Conservation (phyloP, 306 rosid genomes). For the Prunus armeniaca region DNA sequence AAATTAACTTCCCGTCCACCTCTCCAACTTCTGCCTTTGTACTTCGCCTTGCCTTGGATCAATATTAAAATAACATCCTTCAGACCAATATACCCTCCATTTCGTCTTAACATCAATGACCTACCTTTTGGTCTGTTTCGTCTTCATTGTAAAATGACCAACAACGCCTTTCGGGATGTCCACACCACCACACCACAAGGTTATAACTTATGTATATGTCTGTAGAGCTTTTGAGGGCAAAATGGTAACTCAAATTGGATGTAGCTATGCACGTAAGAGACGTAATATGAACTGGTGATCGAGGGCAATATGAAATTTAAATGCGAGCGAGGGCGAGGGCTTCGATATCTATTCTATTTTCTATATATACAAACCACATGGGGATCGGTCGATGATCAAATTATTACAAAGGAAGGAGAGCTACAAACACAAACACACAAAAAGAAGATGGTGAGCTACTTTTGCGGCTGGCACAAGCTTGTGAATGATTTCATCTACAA, state of each 20-base stretch:
- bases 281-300: background rate
- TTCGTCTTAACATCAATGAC: background rate
- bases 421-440: background rate
- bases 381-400: background rate
- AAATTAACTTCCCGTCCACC: constrained; percentile 50
- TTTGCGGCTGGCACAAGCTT: constrained; percentile 28
- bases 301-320: background rate
- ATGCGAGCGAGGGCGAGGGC: background rate
- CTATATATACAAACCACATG: constrained; percentile 11
- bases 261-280: background rate
- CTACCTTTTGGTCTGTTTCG: background rate
- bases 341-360: no score
- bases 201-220: background rate
- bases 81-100: constrained; percentile 1
- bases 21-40: constrained; percentile 30
- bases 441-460: constrained; percentile 47
- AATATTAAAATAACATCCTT: background rate
- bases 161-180: background rate
- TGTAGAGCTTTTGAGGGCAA: background rate
- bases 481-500: constrained; percentile 7
- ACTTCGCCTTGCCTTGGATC: no score
- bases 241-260: background rate
- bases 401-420: constrained; percentile 24
- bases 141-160: background rate
- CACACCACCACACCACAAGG: background rate